Base-by-base conservation (phyloP, 805 yeast genomes). In the Yamadazyma sp. region DNA sequence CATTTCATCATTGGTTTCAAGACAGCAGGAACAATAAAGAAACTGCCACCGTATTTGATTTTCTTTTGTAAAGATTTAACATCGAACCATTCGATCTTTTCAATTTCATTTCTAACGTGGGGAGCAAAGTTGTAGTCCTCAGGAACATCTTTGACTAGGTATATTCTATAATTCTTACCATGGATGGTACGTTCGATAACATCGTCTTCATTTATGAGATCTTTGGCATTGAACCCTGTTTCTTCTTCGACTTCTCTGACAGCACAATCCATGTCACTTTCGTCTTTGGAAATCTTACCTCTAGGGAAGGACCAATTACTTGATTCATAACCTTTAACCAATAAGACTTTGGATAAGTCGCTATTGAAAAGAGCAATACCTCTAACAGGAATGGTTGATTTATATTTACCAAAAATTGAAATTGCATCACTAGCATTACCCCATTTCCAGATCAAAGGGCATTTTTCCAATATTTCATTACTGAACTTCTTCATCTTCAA, bases 221-320 rank as follows among this genome's bases (percentile, higher is more conserved):
- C 78, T 1, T 80, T 60, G 32, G 86, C 80, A 57, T 93, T 94
- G 52, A 82, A 89, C 0, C 98, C 96, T 11, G 89, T 91, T 59
- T 93, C 99, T 61, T 93, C 99, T 43, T 73, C 74, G 15, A 86
- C 88, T 56, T 93, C 99, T 50, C 99, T 75, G 10, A 86, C 60
- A 4, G 98, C 97, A 65, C 98, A 94, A 35, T 76, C 80, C 5
- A 78, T 72, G 58, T 93, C 98, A 11, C 79, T 67, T 64, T 93
- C 99, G 53, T 82, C 94, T 55, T 93, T 89, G 24, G 94, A 86
- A 38, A 93, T 93, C 60, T 93, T 93, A 5, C 99, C 99, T 56
- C 96, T 71, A 5, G 99, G 99, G 52, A 93, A 93, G 6, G 96
- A 84, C 98, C 98, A 93, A 1, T 83, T 62, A 21, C 65, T 61